Evolutionary conservation across 2,329 filamentous ascomycete species (phyloP).

Genomic region (Neobulgaria alba): DNA sequence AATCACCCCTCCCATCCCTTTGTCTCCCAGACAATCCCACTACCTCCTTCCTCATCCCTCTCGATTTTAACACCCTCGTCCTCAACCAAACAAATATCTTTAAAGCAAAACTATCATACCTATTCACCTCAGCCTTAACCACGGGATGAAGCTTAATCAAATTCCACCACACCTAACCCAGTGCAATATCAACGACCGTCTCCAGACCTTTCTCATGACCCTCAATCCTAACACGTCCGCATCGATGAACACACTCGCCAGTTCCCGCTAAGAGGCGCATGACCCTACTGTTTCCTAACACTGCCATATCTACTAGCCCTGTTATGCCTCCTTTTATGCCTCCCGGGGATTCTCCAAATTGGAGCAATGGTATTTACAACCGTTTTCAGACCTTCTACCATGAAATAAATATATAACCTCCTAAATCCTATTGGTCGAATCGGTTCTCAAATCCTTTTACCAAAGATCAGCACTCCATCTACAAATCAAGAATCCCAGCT

Average conservation of each 20-base stretch:
- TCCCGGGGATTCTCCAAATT: slow-evolving; percentile 25
- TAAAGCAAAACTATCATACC: slow-evolving; percentile 9
- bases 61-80: slow-evolving; percentile 1
- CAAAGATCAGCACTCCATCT: slow-evolving; percentile 20
- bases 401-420: slow-evolving; percentile 25
- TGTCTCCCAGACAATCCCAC: slow-evolving; percentile 14
- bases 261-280: slow-evolving; percentile 28
- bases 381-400: slow-evolving; percentile 8
- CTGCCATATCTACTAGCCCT: slow-evolving; percentile 28
- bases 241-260: slow-evolving; percentile 27
- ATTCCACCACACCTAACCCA: too few relatives aligned
- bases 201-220: slow-evolving; percentile 14
- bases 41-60: slow-evolving; percentile 9
- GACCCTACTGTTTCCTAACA: not conserved
- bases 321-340: slow-evolving; percentile 28
- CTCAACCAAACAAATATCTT: slow-evolving; percentile 11
- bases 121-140: slow-evolving; percentile 2
- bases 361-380: slow-evolving; percentile 8
- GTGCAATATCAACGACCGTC: slow-evolving; percentile 11
- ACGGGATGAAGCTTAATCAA: too few relatives aligned
- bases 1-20: slow-evolving; percentile 7
- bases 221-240: slow-evolving; percentile 23
- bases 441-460: slow-evolving; percentile 14
- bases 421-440: slow-evolving; percentile 27
- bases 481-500: slow-evolving; percentile 29